Conservation (phyloP, 2,329 filamentous ascomycete genomes). For the Corynespora cassiicola region DNA sequence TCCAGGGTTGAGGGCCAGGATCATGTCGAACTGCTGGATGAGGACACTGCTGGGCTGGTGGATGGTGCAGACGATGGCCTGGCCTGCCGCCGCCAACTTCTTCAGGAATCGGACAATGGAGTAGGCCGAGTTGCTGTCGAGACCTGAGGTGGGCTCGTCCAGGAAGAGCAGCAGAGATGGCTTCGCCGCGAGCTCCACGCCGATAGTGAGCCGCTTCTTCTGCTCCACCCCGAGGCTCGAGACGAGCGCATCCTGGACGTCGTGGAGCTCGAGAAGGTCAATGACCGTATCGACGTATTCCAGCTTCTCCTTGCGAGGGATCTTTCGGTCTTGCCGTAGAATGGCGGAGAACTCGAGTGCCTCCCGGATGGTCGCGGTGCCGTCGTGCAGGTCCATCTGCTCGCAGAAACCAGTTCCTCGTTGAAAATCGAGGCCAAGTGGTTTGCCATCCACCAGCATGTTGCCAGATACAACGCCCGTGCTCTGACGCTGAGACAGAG, state of each 20-base stretch:
- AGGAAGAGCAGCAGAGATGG: slow-evolving; percentile 72
- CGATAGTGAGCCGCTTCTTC: slow-evolving; percentile 75
- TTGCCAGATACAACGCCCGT: slow-evolving; percentile 70
- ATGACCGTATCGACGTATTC: slow-evolving; percentile 72
- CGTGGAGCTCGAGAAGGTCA: slow-evolving; percentile 67
- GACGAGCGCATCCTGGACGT: slow-evolving; percentile 72
- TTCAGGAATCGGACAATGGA: slow-evolving; percentile 73
- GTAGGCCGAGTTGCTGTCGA: slow-evolving; percentile 73
- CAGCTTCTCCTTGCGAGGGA: slow-evolving; percentile 66
- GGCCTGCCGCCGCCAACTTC: slow-evolving; percentile 70
- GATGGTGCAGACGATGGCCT: slow-evolving; percentile 77
- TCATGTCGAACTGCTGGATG: slow-evolving; percentile 76
- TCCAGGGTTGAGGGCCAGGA: slow-evolving; percentile 69
- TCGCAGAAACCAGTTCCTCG: slow-evolving; percentile 74
- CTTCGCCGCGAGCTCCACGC: slow-evolving; percentile 69
- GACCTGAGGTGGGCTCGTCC: slow-evolving; percentile 74
- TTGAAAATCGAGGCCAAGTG: slow-evolving; percentile 69
- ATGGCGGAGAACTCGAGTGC: slow-evolving; percentile 73
- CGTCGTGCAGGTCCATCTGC: slow-evolving; percentile 75
- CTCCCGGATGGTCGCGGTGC: slow-evolving; percentile 70
- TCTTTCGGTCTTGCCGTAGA: slow-evolving; percentile 64
- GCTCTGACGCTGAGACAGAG: slow-evolving; percentile 74
- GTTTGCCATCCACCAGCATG: slow-evolving; percentile 73
- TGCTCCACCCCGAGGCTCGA: slow-evolving; percentile 71
- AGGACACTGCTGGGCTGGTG: slow-evolving; percentile 74